Percentiles rank a stretch among this genome's conserved stretches.
Evolutionary conservation across 1,139 yeast species (phyloP).

Genomic region (Taphrina populina): DNA sequence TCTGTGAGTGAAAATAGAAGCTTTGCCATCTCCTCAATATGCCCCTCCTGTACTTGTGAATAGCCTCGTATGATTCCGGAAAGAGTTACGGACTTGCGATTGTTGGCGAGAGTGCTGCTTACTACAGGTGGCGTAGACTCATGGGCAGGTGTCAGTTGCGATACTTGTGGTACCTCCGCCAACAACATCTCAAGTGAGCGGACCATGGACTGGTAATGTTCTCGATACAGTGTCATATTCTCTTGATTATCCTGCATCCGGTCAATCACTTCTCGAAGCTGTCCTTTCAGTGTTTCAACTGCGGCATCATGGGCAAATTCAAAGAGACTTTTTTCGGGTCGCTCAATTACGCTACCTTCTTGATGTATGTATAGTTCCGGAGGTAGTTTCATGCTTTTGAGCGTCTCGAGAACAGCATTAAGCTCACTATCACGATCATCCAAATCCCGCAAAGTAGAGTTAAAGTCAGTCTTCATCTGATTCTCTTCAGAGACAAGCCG

Average conservation of each 20-base stretch:
- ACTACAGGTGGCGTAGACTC: background rate
- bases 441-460: slow-evolving; percentile 1
- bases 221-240: background rate
- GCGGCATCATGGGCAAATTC: slow-evolving; percentile 27
- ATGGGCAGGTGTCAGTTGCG: background rate
- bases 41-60: slow-evolving; percentile 12
- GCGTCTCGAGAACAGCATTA: slow-evolving; percentile 7
- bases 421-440: slow-evolving; percentile 19
- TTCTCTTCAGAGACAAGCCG: slow-evolving; percentile 8
- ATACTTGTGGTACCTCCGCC: slow-evolving; percentile 1
- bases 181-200: slow-evolving; percentile 3
- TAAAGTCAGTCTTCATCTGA: background rate
- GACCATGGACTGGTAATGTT: background rate
- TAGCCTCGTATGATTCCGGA: slow-evolving; percentile 7
- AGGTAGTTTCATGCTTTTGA: slow-evolving; percentile 7
- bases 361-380: background rate
- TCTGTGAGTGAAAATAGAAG: slow-evolving; percentile 15
- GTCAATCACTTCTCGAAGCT: slow-evolving; percentile 22
- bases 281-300: slow-evolving; percentile 22
- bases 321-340: slow-evolving; percentile 4
- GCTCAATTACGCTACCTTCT: background rate
- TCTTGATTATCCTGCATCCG: slow-evolving; percentile 24
- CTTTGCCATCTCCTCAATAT: slow-evolving; percentile 19
- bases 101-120: background rate
- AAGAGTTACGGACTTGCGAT: background rate